Evolutionary conservation across 73 alveolate genomes (phyloP).

Genomic region (Symbiodinium pilosum): DNA sequence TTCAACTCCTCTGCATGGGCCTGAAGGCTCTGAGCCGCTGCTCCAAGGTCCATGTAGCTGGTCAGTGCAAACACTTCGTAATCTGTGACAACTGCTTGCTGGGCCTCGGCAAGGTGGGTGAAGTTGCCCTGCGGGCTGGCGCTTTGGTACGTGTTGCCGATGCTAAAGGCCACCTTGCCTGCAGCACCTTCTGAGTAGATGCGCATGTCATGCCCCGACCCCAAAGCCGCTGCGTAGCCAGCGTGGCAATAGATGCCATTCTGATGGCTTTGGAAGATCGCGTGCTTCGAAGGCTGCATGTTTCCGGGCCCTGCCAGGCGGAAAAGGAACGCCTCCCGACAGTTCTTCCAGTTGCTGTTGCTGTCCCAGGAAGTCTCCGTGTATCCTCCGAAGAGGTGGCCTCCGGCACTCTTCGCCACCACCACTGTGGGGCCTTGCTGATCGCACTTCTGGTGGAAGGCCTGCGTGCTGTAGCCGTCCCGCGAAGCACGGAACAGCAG

Average conservation of each 20-base stretch:
- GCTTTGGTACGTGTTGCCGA: background rate
- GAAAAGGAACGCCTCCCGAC: background rate
- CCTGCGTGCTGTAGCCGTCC: background rate
- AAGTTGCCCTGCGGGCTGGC: background rate
- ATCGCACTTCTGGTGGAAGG: slow-evolving; percentile 29
- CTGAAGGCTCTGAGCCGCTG: no score
- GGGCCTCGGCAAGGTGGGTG: background rate
- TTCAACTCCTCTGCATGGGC: no score
- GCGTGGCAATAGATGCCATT: background rate
- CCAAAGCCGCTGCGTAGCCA: background rate
- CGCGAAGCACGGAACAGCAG: background rate
- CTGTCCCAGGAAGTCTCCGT: background rate
- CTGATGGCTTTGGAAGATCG: background rate
- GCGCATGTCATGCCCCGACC: background rate
- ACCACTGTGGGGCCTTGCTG: background rate
- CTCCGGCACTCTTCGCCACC: background rate
- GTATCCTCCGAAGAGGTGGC: background rate
- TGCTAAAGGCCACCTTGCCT: background rate
- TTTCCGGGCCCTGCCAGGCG: background rate
- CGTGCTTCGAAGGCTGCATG: background rate
- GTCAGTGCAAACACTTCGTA: background rate
- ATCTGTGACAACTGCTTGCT: background rate
- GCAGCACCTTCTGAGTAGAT: background rate
- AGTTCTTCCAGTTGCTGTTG: background rate
- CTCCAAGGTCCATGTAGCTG: no score